These are phyloP conservation scores for Neopestalotiopsis sp. DNA, from an alignment of 2,329 filamentous ascomycete genomes.

Conservation along the genomic window DNA sequence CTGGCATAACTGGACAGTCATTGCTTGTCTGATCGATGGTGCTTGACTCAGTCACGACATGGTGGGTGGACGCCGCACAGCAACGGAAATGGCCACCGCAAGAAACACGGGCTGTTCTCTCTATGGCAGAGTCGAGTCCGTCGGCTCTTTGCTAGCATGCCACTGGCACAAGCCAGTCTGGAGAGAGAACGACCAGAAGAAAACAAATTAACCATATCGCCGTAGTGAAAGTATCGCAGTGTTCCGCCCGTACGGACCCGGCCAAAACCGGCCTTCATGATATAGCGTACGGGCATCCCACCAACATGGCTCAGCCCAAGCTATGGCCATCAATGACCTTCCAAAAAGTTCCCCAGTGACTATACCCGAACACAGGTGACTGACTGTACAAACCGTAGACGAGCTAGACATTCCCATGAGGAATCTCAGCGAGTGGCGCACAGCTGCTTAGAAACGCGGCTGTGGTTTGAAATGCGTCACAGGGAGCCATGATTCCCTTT, in stretches of 20 bases:
- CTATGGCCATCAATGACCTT: neutral
- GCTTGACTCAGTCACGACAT: slow-evolving; percentile 5
- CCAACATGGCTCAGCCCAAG: neutral
- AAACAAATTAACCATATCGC: neutral
- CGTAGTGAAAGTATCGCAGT: neutral
- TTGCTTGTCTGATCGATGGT: neutral
- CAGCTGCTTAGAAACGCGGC: neutral
- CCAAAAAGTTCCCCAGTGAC: neutral
- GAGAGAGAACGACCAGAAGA: neutral
- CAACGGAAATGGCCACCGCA: neutral
- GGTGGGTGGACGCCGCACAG: slow-evolving; percentile 13
- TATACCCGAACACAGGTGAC: too few relatives aligned
- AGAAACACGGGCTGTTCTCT: neutral
- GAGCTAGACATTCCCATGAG: neutral
- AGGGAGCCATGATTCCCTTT: slow-evolving; percentile 4
- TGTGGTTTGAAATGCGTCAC: neutral
- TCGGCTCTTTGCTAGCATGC: neutral
- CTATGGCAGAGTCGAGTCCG: neutral
- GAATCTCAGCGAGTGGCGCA: neutral
- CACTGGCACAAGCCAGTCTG: neutral
- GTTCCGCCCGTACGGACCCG: slow-evolving; percentile 2
- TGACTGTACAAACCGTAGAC: too few relatives aligned
- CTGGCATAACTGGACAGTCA: neutral
- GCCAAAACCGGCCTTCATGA: neutral
- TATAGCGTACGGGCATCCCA: neutral